Conservation (phyloP, 2,329 filamentous ascomycete genomes). For the Lachnum nothofagi region DNA sequence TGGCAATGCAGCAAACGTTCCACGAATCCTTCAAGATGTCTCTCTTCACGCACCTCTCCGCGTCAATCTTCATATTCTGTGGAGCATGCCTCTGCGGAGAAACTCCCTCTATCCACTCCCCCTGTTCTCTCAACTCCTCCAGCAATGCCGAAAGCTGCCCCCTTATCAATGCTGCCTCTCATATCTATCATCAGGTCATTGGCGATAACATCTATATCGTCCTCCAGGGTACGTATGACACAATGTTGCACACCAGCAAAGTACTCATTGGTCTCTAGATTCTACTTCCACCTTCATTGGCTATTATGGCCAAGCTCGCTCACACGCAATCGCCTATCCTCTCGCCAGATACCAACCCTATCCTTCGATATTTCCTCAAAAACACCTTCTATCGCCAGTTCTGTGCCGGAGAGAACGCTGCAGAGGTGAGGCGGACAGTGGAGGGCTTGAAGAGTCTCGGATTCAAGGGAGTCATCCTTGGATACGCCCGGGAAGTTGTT, state of each 20-base stretch:
- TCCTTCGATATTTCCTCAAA: constrained; percentile 67
- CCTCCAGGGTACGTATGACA: constrained; percentile 45
- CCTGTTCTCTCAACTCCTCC: constrained; percentile 8
- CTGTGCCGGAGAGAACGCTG: constrained; percentile 71
- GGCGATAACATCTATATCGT: constrained; percentile 64
- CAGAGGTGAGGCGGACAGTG: constrained; percentile 64
- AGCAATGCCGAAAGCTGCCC: constrained; percentile 31
- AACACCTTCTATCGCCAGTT: constrained; percentile 88
- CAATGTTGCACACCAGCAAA: not conserved
- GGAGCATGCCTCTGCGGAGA: constrained; percentile 14
- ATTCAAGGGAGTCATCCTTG: constrained; percentile 77
- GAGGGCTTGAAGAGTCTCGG: constrained; percentile 65
- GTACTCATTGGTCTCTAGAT: constrained; percentile 33
- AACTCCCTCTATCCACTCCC: constrained; percentile 7
- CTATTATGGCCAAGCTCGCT: constrained; percentile 63
- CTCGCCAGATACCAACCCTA: constrained; percentile 68
- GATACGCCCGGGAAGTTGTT: constrained; percentile 79
- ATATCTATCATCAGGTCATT: constrained; percentile 64
- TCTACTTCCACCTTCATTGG: constrained; percentile 65
- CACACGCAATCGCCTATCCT: constrained; percentile 62
- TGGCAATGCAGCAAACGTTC: constrained; percentile 10
- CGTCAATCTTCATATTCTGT: constrained; percentile 21
- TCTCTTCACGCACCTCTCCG: constrained; percentile 25
- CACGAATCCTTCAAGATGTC: constrained; percentile 6
- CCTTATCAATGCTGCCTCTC: constrained; percentile 63